A percentile compares a stretch with the other conserved stretches of the same genome.
Evolutionary conservation across 768 basidiomycete genomes (phyloP).

Genomic region (Pisolithus orientalis): DNA sequence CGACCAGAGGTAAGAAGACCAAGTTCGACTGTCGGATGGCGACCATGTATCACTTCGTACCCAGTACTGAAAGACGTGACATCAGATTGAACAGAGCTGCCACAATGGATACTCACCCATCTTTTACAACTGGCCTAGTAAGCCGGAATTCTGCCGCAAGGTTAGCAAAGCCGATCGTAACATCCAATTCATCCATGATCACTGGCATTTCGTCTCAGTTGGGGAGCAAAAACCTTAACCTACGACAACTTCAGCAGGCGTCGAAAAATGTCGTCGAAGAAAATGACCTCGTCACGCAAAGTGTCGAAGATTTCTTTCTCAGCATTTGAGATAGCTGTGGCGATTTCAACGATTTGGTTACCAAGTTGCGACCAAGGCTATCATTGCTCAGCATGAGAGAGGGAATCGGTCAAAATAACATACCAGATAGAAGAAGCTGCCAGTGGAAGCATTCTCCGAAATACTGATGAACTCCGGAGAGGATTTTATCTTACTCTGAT

Average conservation of each 20-base stretch:
- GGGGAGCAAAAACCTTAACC: constrained; percentile 54
- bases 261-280: not conserved
- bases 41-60: constrained; percentile 69
- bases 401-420: constrained; percentile 1
- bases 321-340: constrained; percentile 40
- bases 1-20: constrained; percentile 71
- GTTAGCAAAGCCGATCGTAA: constrained; percentile 73
- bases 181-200: constrained; percentile 83
- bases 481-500: constrained; percentile 42
- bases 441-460: constrained; percentile 59
- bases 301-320: constrained; percentile 72
- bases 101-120: constrained; percentile 48
- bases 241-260: constrained; percentile 23
- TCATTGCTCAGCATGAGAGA: not conserved
- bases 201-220: constrained; percentile 70
- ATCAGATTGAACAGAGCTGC: not conserved
- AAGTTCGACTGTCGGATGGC: constrained; percentile 91
- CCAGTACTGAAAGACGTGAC: constrained; percentile 33
- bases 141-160: constrained; percentile 76
- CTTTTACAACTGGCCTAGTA: constrained; percentile 60
- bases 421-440: constrained; percentile 63
- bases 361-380: constrained; percentile 77
- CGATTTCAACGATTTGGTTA: constrained; percentile 55
- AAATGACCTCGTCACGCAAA: constrained; percentile 57
- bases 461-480: constrained; percentile 51